These are phyloP conservation scores for Ceratobasidium sp. DNA, from an alignment of 1,284 basidiomycete genomes.

Conservation along the genomic window DNA sequence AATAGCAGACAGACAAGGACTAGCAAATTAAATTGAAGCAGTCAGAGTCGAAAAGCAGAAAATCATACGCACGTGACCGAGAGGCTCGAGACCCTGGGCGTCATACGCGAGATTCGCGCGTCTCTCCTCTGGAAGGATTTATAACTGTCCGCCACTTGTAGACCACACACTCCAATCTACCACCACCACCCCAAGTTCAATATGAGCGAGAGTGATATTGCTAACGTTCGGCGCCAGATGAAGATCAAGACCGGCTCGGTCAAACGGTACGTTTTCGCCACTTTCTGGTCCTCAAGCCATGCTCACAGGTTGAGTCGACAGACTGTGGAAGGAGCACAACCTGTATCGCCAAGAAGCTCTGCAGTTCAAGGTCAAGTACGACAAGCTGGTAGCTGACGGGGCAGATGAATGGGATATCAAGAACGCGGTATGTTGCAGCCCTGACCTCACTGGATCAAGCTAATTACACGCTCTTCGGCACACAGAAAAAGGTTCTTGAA, in stretches of 20 bases:
- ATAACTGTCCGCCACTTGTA: conserved; percentile 10
- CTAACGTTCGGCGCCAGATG: conserved; percentile 67
- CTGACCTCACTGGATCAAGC: background rate
- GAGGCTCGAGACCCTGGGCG: conserved; percentile 16
- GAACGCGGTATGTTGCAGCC: conserved; percentile 70
- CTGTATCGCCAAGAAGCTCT: conserved; percentile 74
- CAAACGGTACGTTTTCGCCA: conserved; percentile 62
- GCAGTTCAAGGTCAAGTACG: conserved; percentile 64
- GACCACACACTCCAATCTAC: background rate
- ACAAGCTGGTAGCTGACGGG: conserved; percentile 67
- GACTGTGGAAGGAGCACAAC: conserved; percentile 75
- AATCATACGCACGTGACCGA: conserved; percentile 32
- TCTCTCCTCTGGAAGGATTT: conserved; percentile 5
- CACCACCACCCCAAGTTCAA: conserved; percentile 9
- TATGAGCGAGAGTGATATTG: conserved; percentile 52
- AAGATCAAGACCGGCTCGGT: conserved; percentile 81
- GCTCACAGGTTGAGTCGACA: conserved; percentile 47
- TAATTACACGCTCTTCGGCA: background rate
- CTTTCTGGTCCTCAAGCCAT: background rate
- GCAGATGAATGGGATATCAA: conserved; percentile 82
- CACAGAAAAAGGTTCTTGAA: conserved; percentile 72
- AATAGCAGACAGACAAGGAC: no score
- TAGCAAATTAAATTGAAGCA: background rate
- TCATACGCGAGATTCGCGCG: conserved; percentile 18
- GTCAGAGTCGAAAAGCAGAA: background rate